Evolutionary conservation across 345 rosid genomes (phyloP).

Genomic region (Camelina hispida): DNA sequence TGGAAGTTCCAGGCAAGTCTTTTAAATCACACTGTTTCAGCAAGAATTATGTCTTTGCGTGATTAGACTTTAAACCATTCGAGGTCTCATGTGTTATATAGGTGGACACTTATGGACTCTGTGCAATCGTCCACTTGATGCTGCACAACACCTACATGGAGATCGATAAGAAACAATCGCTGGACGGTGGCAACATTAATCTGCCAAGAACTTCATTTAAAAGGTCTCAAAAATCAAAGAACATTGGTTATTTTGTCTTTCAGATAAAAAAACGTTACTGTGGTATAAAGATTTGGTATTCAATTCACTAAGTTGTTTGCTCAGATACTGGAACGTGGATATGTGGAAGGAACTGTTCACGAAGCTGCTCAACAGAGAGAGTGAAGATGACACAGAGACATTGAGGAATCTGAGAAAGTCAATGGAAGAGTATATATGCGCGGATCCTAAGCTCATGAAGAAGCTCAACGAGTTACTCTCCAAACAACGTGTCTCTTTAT

Average conservation of each 20-base stretch:
- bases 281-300: neutral
- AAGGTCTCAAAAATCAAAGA: slow-evolving; percentile 51
- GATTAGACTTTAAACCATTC: slow-evolving; percentile 5
- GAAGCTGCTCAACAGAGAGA: slow-evolving; percentile 62
- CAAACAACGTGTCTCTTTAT: slow-evolving; percentile 74
- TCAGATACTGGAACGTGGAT: slow-evolving; percentile 84
- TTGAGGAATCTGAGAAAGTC: slow-evolving; percentile 63
- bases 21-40: neutral
- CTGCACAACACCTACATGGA: slow-evolving; percentile 80
- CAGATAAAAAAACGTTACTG: slow-evolving; percentile 1
- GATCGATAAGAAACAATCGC: slow-evolving; percentile 57
- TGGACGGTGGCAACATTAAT: slow-evolving; percentile 56
- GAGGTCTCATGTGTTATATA: slow-evolving; percentile 39
- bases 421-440: slow-evolving; percentile 62
- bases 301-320: neutral
- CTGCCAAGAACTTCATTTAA: slow-evolving; percentile 66
- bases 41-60: slow-evolving; percentile 18
- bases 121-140: slow-evolving; percentile 86
- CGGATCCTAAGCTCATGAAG: slow-evolving; percentile 62
- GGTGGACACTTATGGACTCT: slow-evolving; percentile 88
- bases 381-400: slow-evolving; percentile 51
- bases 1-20: slow-evolving; percentile 89
- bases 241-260: neutral
- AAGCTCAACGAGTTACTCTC: slow-evolving; percentile 72
- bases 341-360: slow-evolving; percentile 78